Evolutionary conservation across 768 basidiomycete species (phyloP).

Genomic region (Floccularia luteovirens): DNA sequence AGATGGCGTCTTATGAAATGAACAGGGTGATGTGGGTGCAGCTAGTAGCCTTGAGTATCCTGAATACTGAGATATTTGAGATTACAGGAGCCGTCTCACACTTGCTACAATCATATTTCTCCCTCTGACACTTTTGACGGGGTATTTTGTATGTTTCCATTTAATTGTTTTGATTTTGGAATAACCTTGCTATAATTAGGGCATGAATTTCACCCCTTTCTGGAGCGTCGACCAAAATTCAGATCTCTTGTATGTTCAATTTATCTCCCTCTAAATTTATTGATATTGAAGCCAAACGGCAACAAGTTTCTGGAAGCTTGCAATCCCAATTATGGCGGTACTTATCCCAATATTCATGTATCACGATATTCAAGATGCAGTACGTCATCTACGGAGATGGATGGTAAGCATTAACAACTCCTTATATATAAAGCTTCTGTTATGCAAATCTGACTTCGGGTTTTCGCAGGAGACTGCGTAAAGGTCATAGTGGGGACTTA

Average conservation of each 20-base stretch:
- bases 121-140: constrained; percentile 62
- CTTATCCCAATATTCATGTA: constrained; percentile 46
- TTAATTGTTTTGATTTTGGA: constrained; percentile 1
- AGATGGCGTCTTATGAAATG: constrained; percentile 73
- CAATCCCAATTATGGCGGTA: constrained; percentile 48
- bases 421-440: too few relatives aligned
- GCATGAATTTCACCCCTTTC: constrained; percentile 58
- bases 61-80: too few relatives aligned
- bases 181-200: constrained; percentile 23
- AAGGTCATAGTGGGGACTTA: too few relatives aligned
- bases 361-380: constrained; percentile 36
- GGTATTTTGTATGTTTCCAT: constrained; percentile 45
- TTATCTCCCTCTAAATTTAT: constrained; percentile 1
- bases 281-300: not conserved
- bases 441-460: too few relatives aligned
- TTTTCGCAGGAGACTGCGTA: too few relatives aligned
- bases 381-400: constrained; percentile 40
- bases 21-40: constrained; percentile 58
- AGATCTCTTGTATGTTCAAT: constrained; percentile 41
- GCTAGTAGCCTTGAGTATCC: constrained; percentile 2
- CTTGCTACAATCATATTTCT: constrained; percentile 66
- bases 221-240: constrained; percentile 37
- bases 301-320: constrained; percentile 59
- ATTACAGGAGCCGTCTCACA: constrained; percentile 55
- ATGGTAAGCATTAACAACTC: too few relatives aligned